These are phyloP conservation scores for Trifolium pratense DNA, from an alignment of 306 rosid genomes.

Conservation along the genomic window DNA sequence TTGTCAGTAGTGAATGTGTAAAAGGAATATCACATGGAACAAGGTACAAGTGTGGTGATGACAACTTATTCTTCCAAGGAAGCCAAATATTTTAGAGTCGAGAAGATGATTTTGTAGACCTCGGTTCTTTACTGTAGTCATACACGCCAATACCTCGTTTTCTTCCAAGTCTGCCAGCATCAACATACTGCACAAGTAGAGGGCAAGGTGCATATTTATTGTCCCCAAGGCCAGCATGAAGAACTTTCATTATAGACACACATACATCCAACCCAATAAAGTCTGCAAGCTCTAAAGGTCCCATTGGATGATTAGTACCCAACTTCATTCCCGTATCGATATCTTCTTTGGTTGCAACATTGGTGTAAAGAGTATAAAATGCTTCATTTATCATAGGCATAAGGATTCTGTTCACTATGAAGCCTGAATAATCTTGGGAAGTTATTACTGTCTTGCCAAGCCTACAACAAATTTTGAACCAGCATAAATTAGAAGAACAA, in stretches of 20 bases:
- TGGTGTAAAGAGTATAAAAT: conserved; percentile 70
- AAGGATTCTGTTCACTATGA: conserved; percentile 81
- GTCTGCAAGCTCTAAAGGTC: conserved; percentile 94
- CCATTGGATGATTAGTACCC: conserved; percentile 96
- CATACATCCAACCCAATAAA: conserved; percentile 96
- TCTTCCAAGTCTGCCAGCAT: conserved; percentile 85
- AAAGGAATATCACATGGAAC: not conserved
- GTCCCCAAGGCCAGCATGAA: conserved; percentile 87
- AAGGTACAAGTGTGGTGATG: not conserved
- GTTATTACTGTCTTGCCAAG: conserved; percentile 52
- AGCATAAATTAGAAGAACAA: conserved; percentile 16
- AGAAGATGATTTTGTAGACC: conserved; percentile 50
- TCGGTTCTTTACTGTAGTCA: conserved; percentile 50
- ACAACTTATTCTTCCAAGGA: conserved; percentile 2
- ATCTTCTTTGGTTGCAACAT: conserved; percentile 89
- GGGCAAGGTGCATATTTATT: conserved; percentile 87
- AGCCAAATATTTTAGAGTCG: conserved; percentile 48
- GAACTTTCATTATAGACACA: conserved; percentile 88
- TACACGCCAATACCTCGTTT: conserved; percentile 90
- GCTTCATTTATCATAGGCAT: conserved; percentile 97
- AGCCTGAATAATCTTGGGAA: conserved; percentile 85
- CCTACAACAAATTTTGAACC: conserved; percentile 40
- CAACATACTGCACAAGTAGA: conserved; percentile 80
- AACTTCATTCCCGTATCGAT: conserved; percentile 90
- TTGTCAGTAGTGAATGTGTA: too few relatives aligned